These are phyloP conservation scores for Penicillium sumatraense DNA, from an alignment of 2,329 filamentous ascomycete genomes.

Conservation along the genomic window DNA sequence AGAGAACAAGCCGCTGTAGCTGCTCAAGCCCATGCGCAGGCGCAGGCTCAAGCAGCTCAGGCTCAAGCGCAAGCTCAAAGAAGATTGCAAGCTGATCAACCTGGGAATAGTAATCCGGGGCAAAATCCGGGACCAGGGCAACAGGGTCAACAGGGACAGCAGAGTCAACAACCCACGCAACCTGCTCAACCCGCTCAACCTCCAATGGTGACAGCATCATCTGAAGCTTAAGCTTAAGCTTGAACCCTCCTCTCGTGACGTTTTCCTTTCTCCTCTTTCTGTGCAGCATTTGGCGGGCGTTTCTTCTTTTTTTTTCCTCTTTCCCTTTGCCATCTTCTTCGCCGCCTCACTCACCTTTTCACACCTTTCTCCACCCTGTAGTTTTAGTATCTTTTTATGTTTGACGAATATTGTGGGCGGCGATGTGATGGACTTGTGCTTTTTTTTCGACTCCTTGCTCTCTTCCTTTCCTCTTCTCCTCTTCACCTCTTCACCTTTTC, in stretches of 20 bases:
- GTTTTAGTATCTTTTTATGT: conserved; percentile 33
- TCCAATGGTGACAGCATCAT: conserved; percentile 28
- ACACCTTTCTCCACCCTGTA: conserved; percentile 30
- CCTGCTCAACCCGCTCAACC: background rate
- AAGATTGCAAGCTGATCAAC: conserved; percentile 42
- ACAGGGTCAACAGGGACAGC: too few relatives aligned
- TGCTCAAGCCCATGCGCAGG: conserved; percentile 49
- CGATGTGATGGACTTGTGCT: conserved; percentile 22
- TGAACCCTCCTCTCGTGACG: conserved; percentile 25
- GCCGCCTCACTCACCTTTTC: conserved; percentile 26
- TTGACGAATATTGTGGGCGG: conserved; percentile 25
- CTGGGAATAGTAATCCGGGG: conserved; percentile 27
- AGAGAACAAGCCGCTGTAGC: conserved; percentile 48
- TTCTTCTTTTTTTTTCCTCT: conserved; percentile 24
- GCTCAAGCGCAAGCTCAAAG: conserved; percentile 40
- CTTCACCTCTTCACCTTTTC: conserved; percentile 7
- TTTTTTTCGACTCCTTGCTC: background rate
- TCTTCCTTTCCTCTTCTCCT: conserved; percentile 5
- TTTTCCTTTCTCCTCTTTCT: conserved; percentile 18
- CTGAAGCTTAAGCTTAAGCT: conserved; percentile 35
- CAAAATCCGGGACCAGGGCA: conserved; percentile 33
- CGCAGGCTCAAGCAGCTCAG: conserved; percentile 45
- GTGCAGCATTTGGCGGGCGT: conserved; percentile 44
- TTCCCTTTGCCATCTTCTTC: conserved; percentile 30
- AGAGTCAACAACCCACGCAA: too few relatives aligned